Base-by-base conservation (phyloP, 306 rosid species). In the Hippophae gyantsensis region DNA sequence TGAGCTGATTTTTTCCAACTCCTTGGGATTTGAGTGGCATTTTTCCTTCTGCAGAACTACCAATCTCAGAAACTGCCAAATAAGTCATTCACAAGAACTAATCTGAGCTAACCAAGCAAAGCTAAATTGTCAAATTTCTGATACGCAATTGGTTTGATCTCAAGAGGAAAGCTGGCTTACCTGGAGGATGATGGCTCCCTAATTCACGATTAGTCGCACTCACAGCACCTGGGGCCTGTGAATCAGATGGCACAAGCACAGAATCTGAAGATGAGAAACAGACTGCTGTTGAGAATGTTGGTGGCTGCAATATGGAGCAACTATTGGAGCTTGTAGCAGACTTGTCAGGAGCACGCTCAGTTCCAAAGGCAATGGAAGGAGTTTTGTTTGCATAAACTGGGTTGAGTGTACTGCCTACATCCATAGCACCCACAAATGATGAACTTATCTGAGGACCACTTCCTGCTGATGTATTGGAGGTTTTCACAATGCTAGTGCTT, bases 121-220 rank as follows among this genome's bases (percentile, higher is more conserved):
- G 65, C 27, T 1, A 60, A 26, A 52, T 40, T 58, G 51, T 61
- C 52, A 61, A 63, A 51, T 63, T 69, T 52, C 86, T 66, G 64
- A 89, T 88, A 83, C 58, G 83, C 61, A 77, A 43, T 61, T 73
- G 62, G 40, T 54, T 79, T 80, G 65, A 48, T 72, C 69, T 80
- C 83, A n/a, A 65, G 70, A 38, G 41, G 38, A 60, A 63, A 60
- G 60, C 76, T 45, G 52, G 72, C 58, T 90, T 90, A 66, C 82
- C 77, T 46, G 73, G 72, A 67, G 80, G 74, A 41, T 40, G 66
- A 52, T 72, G 79, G 68, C 62, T 74, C 43, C 81, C 96, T 54
- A 81, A 75, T 68, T 85, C 93, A 51, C 79, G 68, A 73, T 76
- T 83, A 58, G 72, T 75, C 57, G 84, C 77, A 56, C 85, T 86